Evolutionary conservation across 768 basidiomycete genomes (phyloP).

Genomic region (Leucosporidium scottii): DNA sequence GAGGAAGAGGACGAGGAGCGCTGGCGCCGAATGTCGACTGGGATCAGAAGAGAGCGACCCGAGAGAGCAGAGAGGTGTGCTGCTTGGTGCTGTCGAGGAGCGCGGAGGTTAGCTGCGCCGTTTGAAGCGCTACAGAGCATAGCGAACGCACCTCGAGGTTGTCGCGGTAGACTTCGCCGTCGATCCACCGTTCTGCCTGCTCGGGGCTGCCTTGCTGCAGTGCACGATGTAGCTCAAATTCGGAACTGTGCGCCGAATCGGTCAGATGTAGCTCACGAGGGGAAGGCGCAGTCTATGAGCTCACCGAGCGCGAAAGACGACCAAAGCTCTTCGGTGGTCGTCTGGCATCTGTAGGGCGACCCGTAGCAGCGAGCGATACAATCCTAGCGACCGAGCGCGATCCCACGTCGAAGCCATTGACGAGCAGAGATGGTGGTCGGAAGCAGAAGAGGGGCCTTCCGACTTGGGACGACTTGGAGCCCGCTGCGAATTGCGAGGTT

Average conservation of each 20-base stretch:
- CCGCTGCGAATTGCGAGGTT: too few species aligned
- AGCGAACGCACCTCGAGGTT: not conserved
- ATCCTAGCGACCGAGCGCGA: not conserved
- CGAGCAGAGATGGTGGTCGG: too few species aligned
- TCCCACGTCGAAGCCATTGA: too few species aligned
- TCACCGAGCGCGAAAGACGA: conserved; percentile 15
- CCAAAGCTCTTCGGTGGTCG: conserved; percentile 25
- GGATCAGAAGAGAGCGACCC: conserved; percentile 1
- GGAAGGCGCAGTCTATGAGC: not conserved
- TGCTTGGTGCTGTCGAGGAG: conserved; percentile 4
- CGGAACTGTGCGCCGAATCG: not conserved
- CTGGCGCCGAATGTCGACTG: conserved; percentile 16
- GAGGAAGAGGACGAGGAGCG: too few species aligned
- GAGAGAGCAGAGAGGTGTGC: conserved; percentile 5
- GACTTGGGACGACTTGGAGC: too few species aligned
- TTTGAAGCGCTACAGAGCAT: too few species aligned
- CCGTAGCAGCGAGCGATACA: conserved; percentile 26
- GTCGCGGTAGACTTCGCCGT: conserved; percentile 25
- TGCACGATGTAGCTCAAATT: conserved; percentile 9
- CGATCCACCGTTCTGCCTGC: not conserved
- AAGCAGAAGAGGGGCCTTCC: too few species aligned
- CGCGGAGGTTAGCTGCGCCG: too few species aligned
- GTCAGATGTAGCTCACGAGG: not conserved
- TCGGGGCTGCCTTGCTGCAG: not conserved
- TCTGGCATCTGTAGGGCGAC: conserved; percentile 22